phyloP scores from a whole-genome alignment of 352 stramenopile species.

The Phytophthora lateralis region DNA sequence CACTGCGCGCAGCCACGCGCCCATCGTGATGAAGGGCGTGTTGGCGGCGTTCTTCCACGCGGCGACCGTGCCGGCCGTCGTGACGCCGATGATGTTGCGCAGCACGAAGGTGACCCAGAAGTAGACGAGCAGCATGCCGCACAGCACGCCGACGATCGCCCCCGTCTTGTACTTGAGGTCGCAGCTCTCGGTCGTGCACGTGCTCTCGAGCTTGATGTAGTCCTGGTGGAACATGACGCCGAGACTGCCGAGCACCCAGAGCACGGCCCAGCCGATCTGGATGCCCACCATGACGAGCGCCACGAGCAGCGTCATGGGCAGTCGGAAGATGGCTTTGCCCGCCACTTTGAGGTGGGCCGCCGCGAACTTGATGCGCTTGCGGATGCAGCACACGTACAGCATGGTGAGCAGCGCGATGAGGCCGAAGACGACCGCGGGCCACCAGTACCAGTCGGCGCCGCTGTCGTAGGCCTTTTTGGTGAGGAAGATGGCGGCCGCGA shows the following conservation, averaged over 20 bases:
- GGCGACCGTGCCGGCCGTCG: constrained; percentile 88
- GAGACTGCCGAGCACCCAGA: constrained; percentile 86
- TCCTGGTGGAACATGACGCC: constrained; percentile 84
- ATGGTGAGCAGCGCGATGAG: constrained; percentile 54
- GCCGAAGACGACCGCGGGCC: constrained; percentile 62
- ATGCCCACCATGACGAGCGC: constrained; percentile 86
- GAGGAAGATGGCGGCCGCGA: constrained; percentile 63
- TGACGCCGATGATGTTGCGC: constrained; percentile 91
- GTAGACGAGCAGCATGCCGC: constrained; percentile 92
- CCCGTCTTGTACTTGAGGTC: constrained; percentile 50
- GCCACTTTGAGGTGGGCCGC: constrained; percentile 91
- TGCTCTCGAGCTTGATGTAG: constrained; percentile 59
- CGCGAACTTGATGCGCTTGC: constrained; percentile 92
- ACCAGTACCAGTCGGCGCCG: constrained; percentile 66
- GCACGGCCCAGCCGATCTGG: constrained; percentile 85
- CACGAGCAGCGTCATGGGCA: constrained; percentile 84
- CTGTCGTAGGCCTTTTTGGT: constrained; percentile 73
- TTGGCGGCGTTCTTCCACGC: constrained; percentile 89
- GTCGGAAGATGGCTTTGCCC: constrained; percentile 81
- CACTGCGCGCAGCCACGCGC: constrained; percentile 77
- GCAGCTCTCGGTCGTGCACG: constrained; percentile 57
- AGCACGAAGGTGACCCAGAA: constrained; percentile 91
- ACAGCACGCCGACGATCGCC: constrained; percentile 71
- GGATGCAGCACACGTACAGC: constrained; percentile 71
- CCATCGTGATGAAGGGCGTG: constrained; percentile 72